Percentiles rank a stretch among this genome's conserved stretches.
phyloP scores from a whole-genome alignment of 352 stramenopile species.

The Phytophthora quininea region DNA sequence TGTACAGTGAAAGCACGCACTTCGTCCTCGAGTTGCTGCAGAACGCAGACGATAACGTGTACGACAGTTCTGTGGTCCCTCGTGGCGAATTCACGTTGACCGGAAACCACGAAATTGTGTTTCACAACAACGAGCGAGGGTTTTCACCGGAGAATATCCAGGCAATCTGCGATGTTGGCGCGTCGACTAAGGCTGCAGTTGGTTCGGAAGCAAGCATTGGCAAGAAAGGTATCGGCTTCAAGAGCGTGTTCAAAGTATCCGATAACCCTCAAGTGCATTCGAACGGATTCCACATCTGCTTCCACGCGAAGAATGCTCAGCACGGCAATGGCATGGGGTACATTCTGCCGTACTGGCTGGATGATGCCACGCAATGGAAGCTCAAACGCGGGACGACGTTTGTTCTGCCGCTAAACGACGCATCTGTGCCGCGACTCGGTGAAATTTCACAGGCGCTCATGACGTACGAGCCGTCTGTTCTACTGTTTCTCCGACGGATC shows the following conservation, averaged over 20 bases:
- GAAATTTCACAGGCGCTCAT: slow-evolving; percentile 74
- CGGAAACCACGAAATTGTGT: slow-evolving; percentile 55
- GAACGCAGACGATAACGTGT: slow-evolving; percentile 89
- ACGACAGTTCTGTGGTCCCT: slow-evolving; percentile 47
- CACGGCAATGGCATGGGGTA: slow-evolving; percentile 67
- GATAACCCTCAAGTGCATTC: slow-evolving; percentile 86
- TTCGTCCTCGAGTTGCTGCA: slow-evolving; percentile 90
- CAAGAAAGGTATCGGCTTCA: slow-evolving; percentile 92
- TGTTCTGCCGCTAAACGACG: slow-evolving; percentile 71
- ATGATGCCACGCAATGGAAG: slow-evolving; percentile 50
- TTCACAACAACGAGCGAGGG: slow-evolving; percentile 86
- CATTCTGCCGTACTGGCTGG: slow-evolving; percentile 84
- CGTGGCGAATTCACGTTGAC: slow-evolving; percentile 71
- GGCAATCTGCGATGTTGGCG: slow-evolving; percentile 87
- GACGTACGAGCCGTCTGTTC: slow-evolving; percentile 73
- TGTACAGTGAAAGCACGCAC: slow-evolving; percentile 89
- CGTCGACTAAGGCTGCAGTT: slow-evolving; percentile 70
- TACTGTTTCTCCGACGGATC: slow-evolving; percentile 84
- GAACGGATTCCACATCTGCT: slow-evolving; percentile 88
- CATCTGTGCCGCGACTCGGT: slow-evolving; percentile 43
- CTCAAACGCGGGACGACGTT: slow-evolving; percentile 64
- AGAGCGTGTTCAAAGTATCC: slow-evolving; percentile 92
- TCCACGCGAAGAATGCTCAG: slow-evolving; percentile 60
- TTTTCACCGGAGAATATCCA: slow-evolving; percentile 81
- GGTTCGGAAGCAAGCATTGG: slow-evolving; percentile 70